Evolutionary conservation across 139 green algal species (phyloP), one percentile per base, ranked within the genome.

Genomic region (Haematococcus sp.): DNA sequence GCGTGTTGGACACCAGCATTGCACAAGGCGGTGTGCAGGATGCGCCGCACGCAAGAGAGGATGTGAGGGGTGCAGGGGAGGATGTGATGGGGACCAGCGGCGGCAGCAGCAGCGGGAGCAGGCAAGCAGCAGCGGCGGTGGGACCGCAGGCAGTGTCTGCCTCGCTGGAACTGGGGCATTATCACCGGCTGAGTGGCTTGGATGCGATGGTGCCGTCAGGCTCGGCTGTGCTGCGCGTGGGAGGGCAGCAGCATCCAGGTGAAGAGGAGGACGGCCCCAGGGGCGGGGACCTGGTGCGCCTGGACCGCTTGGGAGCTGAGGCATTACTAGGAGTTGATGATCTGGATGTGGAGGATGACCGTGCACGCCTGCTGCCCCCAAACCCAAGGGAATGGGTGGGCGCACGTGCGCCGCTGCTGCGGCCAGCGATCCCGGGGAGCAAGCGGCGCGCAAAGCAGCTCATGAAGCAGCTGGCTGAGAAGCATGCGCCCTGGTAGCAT

Each of bases 331-430:
- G 40, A 3, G 23, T 65, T 2, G 25, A 65, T 65, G 58, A 65
- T 11, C 30, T 30, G 7, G 58, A 65, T 65, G 58, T 65, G 11
- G 58, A 65, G 58, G 58, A 65, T 30, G n/a, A 28, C 28, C 58
- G 58, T 11, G 30, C n/a, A 3, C 11, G 58, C 2, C 58, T 65
- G n/a, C 58, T 65, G 58, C 58, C 58, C 17, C 58, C 23, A 19
- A 65, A 65, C 25, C 58, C 58, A 22, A 33, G 25, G 4, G 58
- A 65, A 22, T 30, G 17, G n/a, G n/a, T 65, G 58, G 58, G 58
- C 25, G n/a, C 58, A 11, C 23, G 58, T 2, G 11, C 28, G 11
- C n/a, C 25, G n/a, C 58, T 65, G n/a, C 28, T 65, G 58, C 58
- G 58, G 11, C 58, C 58, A 4, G 58, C 30, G 23, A 40, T 34